A percentile compares a stretch with the other conserved stretches of the same genome.
These are phyloP conservation scores for Oleoguttula mirabilis DNA, from an alignment of 495 filamentous ascomycete species.

Conservation along the genomic window DNA sequence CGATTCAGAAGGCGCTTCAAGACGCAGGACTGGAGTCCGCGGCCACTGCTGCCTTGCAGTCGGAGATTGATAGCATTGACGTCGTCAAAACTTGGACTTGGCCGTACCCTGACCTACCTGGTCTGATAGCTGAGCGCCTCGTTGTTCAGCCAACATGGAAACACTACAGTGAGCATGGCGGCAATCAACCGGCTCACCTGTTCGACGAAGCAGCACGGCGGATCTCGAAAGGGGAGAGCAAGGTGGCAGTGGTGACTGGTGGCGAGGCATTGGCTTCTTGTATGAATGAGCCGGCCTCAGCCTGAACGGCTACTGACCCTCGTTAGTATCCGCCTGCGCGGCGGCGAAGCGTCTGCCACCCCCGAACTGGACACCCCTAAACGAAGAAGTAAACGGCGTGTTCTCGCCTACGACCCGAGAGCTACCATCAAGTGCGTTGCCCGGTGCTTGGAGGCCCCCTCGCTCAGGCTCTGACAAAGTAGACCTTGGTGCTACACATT, in stretches of 20 bases:
- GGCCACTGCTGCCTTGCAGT: constrained; percentile 26
- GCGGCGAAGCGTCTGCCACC: constrained; percentile 34
- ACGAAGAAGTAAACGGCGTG: constrained; percentile 27
- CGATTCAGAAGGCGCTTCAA: constrained; percentile 34
- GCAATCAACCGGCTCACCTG: constrained; percentile 41
- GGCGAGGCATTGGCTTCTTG: constrained; percentile 46
- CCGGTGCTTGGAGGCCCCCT: constrained; percentile 8
- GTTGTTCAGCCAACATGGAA: constrained; percentile 31
- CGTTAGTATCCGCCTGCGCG: constrained; percentile 26
- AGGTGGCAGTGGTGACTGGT: constrained; percentile 41
- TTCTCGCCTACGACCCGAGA: constrained; percentile 29
- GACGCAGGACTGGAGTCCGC: constrained; percentile 28
- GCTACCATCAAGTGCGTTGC: constrained; percentile 29
- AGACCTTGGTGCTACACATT: constrained; percentile 36
- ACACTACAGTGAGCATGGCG: constrained; percentile 40
- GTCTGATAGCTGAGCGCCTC: constrained; percentile 33
- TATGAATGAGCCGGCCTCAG: constrained; percentile 24
- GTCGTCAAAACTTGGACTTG: constrained; percentile 49
- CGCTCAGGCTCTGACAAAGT: constrained; percentile 8
- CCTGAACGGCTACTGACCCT: background rate
- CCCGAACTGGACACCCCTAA: constrained; percentile 35
- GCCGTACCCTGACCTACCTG: constrained; percentile 42
- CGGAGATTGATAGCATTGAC: constrained; percentile 40
- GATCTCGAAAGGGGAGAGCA: constrained; percentile 35
- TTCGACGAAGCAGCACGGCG: constrained; percentile 45